Base-by-base conservation (phyloP, 2,329 filamentous ascomycete genomes). In the Corinectria fuckeliana region DNA sequence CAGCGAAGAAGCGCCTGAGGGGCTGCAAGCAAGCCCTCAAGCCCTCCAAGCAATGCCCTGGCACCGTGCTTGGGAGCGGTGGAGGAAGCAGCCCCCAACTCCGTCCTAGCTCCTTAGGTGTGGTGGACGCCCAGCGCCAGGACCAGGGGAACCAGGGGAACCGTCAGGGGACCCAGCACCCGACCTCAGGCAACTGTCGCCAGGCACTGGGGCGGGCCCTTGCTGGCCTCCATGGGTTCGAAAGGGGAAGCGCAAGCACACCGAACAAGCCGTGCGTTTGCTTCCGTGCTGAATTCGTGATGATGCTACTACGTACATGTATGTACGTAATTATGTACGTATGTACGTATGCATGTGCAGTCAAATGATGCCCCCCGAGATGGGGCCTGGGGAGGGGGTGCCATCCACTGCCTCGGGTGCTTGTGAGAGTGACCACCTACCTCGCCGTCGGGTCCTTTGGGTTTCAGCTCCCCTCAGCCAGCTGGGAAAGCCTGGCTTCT, bases 121-220 rank as follows among this genome's bases (percentile, higher is more conserved):
- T 67, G 66, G 66, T 68, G 66, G 64, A 67, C 53, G 62, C 60
- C 55, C 51, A 67, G 55, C 44, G 45, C 62, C 50, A 50, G 60
- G 58, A 52, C 66, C 61, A 64, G 64, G 63, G 61, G 64, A n/a
- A n/a, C n/a, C n/a, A n/a, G n/a, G n/a, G n/a, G n/a, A n/a, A 8
- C 16, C 13, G 16, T 28, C 45, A 49, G 56, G 56, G 56, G 56
- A 45, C 59, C 66, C 61, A 60, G 54, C 58, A 56, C 56, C 55
- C 58, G n/a, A n/a, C n/a, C n/a, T n/a, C n/a, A n/a, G n/a, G n/a
- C 49, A 60, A 64, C 65, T 65, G 54, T 69, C 51, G 60, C 56
- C 63, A 64, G 53, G 58, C 61, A 63, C 58, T 11, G 18, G 50
- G 54, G 64, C 57, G 62, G 66, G 32, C 54, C 62, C 58, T 61